Evolutionary conservation across 352 stramenopile genomes (phyloP), one percentile per base, ranked within the genome.

Genomic region (Pythium phragmitis): DNA sequence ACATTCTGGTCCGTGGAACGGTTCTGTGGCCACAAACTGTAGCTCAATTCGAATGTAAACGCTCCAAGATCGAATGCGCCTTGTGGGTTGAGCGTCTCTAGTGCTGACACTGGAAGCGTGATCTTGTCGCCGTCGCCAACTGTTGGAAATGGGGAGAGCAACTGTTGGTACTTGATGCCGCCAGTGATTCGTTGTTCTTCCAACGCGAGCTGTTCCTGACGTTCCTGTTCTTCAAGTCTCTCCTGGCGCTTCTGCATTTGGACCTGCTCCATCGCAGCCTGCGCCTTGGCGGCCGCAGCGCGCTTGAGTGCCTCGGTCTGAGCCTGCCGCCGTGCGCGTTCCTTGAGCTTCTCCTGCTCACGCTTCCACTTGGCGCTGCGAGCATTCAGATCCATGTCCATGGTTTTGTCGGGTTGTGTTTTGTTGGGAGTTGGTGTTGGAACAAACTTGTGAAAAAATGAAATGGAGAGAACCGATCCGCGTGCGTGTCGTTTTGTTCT

Each of bases 31-130:
- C 26, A 9, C 13, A n/a, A 39, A 57, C 12, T 52, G 23, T 16
- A 73, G 79, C 21, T 85, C 56, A 96, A 65, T 65, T 92, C 83
- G 56, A 96, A 95, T 14, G 80, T 93, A 49, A 96, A 88, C 26
- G 89, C 86, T 52, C 84, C 79, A 1, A 87, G 62, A 61, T 94
- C 83, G 46, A 91, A 76, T 19, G 84, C 84, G 63, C 88, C 75
- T 72, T 92, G 82, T 8, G 82, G 77, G 65, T 93, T 89, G 16
- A 96, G 75, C 53, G 82, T 64, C 60, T 91, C 79, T 37, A 96
- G 76, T 55, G 83, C 81, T 36, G 80, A 91, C 21, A 88, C 78
- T 0, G 87, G 84, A 41, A 96, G 69, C 33, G 75, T 80, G 52
- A 94, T 88, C 73, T 91, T 89, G 72, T 94, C 85, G 45, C 82